These are phyloP conservation scores for Leptographium wingfieldii DNA, from an alignment of 2,329 filamentous ascomycete genomes.

Conservation along the genomic window DNA sequence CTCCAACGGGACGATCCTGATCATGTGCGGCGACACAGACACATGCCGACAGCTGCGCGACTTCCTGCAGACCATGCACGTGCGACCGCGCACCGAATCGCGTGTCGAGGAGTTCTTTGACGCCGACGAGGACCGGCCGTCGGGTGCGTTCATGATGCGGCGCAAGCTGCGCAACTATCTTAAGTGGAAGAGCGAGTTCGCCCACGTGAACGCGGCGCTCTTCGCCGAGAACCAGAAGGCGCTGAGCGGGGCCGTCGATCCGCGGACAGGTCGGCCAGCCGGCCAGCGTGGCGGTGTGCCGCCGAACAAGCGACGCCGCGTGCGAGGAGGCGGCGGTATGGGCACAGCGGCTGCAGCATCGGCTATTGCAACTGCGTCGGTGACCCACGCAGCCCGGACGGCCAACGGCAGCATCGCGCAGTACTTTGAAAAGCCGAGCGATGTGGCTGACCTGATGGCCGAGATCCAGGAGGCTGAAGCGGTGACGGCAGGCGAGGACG, in stretches of 20 bases:
- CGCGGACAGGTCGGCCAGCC: slow-evolving; percentile 29
- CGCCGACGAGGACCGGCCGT: slow-evolving; percentile 47
- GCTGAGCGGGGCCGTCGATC: slow-evolving; percentile 53
- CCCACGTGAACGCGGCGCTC: slow-evolving; percentile 66
- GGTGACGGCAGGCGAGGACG: slow-evolving; percentile 33
- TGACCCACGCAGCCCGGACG: slow-evolving; percentile 14
- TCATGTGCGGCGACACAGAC: slow-evolving; percentile 86
- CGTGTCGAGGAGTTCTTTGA: slow-evolving; percentile 33
- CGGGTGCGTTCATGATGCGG: slow-evolving; percentile 80
- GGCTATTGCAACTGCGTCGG: slow-evolving; percentile 1
- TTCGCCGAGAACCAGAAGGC: slow-evolving; percentile 72
- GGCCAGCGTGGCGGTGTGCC: slow-evolving; percentile 48
- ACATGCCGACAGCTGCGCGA: slow-evolving; percentile 83
- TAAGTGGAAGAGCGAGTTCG: slow-evolving; percentile 81
- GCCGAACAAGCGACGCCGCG: slow-evolving; percentile 71
- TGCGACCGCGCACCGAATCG: slow-evolving; percentile 41
- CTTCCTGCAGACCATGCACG: slow-evolving; percentile 82
- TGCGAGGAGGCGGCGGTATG: slow-evolving; percentile 58
- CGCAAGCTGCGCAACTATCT: slow-evolving; percentile 77
- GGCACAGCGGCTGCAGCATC: slow-evolving; percentile 26
- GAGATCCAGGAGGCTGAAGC: slow-evolving; percentile 73
- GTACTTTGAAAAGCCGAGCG: slow-evolving; percentile 69
- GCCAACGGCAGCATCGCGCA: slow-evolving; percentile 64
- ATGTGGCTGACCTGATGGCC: slow-evolving; percentile 71
- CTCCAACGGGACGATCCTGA: slow-evolving; percentile 81